Evolutionary conservation across 768 basidiomycete species (phyloP).

Genomic region (Suillus clintonianus): DNA sequence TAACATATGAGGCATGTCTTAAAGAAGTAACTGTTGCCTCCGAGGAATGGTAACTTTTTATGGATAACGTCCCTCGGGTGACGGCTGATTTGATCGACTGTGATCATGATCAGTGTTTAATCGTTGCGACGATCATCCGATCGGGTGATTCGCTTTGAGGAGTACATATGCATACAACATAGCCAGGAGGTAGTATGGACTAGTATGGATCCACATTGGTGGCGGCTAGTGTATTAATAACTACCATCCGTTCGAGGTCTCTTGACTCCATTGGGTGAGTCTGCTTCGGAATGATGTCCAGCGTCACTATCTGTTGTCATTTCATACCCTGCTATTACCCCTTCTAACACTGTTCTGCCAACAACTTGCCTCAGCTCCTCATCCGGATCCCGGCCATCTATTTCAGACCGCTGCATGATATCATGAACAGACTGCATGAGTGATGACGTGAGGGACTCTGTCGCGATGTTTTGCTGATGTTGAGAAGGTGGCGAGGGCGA

Average conservation of each 20-base stretch:
- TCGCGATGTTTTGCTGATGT: conserved; percentile 64
- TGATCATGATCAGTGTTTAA: conserved; percentile 36
- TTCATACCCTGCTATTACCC: conserved; percentile 61
- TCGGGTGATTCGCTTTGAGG: conserved; percentile 5
- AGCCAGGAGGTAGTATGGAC: background rate
- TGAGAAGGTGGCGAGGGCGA: conserved; percentile 49
- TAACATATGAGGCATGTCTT: conserved; percentile 1
- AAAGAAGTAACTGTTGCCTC: conserved; percentile 5
- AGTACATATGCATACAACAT: background rate
- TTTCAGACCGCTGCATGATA: conserved; percentile 63
- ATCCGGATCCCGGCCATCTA: conserved; percentile 65
- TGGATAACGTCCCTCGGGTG: conserved; percentile 18
- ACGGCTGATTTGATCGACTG: conserved; percentile 28
- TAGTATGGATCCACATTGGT: background rate
- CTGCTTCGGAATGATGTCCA: conserved; percentile 6
- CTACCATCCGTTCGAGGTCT: conserved; percentile 27
- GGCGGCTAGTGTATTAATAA: conserved; percentile 1
- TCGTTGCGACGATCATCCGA: conserved; percentile 14
- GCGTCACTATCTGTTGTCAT: conserved; percentile 35
- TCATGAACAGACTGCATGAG: conserved; percentile 67
- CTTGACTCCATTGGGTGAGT: conserved; percentile 18
- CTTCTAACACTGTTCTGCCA: conserved; percentile 61
- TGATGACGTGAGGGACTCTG: conserved; percentile 68
- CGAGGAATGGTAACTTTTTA: conserved; percentile 12
- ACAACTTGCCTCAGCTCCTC: conserved; percentile 66